Conservation (phyloP, 176 grass and related monocot genomes). For the Thinopyrum elongatum region DNA sequence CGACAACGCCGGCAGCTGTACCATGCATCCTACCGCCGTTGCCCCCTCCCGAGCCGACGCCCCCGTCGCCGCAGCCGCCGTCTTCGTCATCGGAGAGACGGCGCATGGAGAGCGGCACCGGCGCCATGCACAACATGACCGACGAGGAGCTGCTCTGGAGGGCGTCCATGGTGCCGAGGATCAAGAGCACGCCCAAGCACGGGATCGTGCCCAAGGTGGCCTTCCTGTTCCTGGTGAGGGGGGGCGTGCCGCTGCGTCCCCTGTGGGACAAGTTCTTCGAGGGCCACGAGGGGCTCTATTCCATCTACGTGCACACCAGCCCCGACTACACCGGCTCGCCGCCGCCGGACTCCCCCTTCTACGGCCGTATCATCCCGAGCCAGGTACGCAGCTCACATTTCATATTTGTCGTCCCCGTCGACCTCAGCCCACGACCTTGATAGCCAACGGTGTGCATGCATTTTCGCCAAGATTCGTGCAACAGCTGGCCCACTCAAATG, state of each 20-base stretch:
- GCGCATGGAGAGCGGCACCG: not conserved
- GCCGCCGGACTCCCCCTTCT: constrained; percentile 51
- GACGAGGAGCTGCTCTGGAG: constrained; percentile 61
- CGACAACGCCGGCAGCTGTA: not conserved
- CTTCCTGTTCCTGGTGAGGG: constrained; percentile 70
- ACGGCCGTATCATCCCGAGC: constrained; percentile 60
- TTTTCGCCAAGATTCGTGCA: too few relatives aligned
- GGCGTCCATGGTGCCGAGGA: constrained; percentile 61
- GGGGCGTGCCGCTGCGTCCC: constrained; percentile 49
- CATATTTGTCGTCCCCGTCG: not conserved
- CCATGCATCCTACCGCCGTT: not conserved
- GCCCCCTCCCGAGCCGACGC: not conserved
- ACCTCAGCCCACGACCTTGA: not conserved
- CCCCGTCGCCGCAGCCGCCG: not conserved
- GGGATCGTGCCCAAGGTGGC: constrained; percentile 54
- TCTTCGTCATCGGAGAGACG: not conserved
- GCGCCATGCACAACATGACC: constrained; percentile 47
- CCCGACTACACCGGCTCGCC: constrained; percentile 45
- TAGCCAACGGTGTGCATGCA: not conserved
- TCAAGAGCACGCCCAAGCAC: constrained; percentile 15
- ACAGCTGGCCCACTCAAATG: too few relatives aligned
- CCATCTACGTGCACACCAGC: constrained; percentile 67
- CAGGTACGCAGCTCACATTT: constrained; percentile 28
- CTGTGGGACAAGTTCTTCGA: constrained; percentile 85
- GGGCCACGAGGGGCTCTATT: constrained; percentile 50